phyloP scores from a whole-genome alignment of 2,329 filamentous ascomycete genomes.

The Sarocladium brachiariae region DNA sequence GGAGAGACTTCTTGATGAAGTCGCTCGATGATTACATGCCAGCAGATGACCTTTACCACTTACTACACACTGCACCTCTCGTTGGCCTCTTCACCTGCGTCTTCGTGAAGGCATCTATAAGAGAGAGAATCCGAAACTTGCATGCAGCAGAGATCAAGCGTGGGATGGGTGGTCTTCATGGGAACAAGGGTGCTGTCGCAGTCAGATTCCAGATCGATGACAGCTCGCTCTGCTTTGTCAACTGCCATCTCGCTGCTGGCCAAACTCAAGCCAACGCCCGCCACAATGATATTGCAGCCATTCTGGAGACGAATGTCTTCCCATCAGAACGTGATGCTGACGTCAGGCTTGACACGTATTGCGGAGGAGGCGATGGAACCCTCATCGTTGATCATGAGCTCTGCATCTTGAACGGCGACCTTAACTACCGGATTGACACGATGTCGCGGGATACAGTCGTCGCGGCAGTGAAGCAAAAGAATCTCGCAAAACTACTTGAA shows the following conservation, averaged over 20 bases:
- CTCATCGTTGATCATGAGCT: slow-evolving; percentile 97
- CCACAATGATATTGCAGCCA: slow-evolving; percentile 86
- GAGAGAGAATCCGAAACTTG: slow-evolving; percentile 69
- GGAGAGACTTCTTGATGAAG: slow-evolving; percentile 82
- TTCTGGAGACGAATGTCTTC: slow-evolving; percentile 74
- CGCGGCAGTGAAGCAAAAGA: slow-evolving; percentile 71
- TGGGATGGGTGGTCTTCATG: slow-evolving; percentile 90
- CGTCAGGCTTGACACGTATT: slow-evolving; percentile 68
- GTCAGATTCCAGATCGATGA: slow-evolving; percentile 92
- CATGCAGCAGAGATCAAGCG: slow-evolving; percentile 83
- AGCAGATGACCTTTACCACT: slow-evolving; percentile 67
- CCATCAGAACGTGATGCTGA: slow-evolving; percentile 62
- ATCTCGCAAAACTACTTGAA: slow-evolving; percentile 80
- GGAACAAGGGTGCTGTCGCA: slow-evolving; percentile 91
- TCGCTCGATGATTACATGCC: slow-evolving; percentile 80
- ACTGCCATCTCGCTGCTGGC: slow-evolving; percentile 93
- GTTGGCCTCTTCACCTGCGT: slow-evolving; percentile 95
- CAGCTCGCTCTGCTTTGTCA: slow-evolving; percentile 90
- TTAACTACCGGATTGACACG: slow-evolving; percentile 97
- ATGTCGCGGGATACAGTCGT: slow-evolving; percentile 94
- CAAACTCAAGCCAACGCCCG: slow-evolving; percentile 85
- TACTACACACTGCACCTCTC: slow-evolving; percentile 78
- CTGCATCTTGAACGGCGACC: slow-evolving; percentile 90
- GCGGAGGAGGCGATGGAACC: slow-evolving; percentile 87
- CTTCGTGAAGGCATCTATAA: slow-evolving; percentile 78